These are phyloP conservation scores for Neodidymelliopsis sp. DNA, from an alignment of 2,329 filamentous ascomycete genomes.

Conservation along the genomic window DNA sequence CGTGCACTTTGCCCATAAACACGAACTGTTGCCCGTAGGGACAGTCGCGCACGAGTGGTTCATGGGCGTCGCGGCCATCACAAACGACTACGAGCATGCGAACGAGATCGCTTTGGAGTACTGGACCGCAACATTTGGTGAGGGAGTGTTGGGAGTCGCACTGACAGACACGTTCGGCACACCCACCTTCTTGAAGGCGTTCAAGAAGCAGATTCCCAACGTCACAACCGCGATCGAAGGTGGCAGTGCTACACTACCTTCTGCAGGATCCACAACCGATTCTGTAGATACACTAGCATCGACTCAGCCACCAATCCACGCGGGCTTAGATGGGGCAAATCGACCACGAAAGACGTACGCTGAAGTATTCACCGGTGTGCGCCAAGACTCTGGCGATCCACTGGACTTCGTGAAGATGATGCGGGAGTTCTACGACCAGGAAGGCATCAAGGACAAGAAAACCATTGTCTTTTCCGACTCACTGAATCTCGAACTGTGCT, in stretches of 20 bases:
- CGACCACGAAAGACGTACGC: slow-evolving; percentile 71
- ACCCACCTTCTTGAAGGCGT: slow-evolving; percentile 83
- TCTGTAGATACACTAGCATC: slow-evolving; percentile 46
- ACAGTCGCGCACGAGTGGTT: slow-evolving; percentile 99
- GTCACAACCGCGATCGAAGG: slow-evolving; percentile 53
- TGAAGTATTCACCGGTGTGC: slow-evolving; percentile 80
- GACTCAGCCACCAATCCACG: slow-evolving; percentile 54
- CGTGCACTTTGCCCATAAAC: slow-evolving; percentile 95
- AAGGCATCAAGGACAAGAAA: slow-evolving; percentile 81
- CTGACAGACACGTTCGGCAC: slow-evolving; percentile 98
- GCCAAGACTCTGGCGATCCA: slow-evolving; percentile 91
- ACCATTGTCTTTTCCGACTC: slow-evolving; percentile 95
- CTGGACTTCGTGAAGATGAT: slow-evolving; percentile 79
- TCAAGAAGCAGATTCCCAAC: slow-evolving; percentile 70
- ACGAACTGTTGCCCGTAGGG: slow-evolving; percentile 82
- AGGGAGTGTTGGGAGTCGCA: slow-evolving; percentile 82
- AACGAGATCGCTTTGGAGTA: slow-evolving; percentile 85
- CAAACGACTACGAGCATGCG: slow-evolving; percentile 81
- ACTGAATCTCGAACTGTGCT: slow-evolving; percentile 85
- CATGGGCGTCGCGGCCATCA: slow-evolving; percentile 96
- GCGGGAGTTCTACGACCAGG: slow-evolving; percentile 78
- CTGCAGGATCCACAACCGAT: slow-evolving; percentile 53
- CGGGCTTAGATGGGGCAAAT: slow-evolving; percentile 49
- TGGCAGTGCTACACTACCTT: slow-evolving; percentile 49
- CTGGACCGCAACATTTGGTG: slow-evolving; percentile 92